phyloP scores from a whole-genome alignment of 2,329 filamentous ascomycete genomes.

The Aspergillus aculeatus region DNA sequence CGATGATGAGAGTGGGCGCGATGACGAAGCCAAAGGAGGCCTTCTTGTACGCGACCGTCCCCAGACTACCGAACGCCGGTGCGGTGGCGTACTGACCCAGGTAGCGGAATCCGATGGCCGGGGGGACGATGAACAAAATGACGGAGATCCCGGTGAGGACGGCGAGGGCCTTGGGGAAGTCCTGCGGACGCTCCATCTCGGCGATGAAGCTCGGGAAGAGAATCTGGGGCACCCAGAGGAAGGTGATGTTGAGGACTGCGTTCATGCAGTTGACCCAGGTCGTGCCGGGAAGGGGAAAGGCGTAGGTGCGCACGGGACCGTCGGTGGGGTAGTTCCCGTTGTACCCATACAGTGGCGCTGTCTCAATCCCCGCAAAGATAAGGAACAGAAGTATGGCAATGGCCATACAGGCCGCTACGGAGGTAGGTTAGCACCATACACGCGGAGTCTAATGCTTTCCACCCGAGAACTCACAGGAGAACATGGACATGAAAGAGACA shows the following conservation, averaged over 20 bases:
- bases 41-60: conserved; percentile 48
- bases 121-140: conserved; percentile 52
- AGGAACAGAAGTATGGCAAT: conserved; percentile 52
- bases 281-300: conserved; percentile 48
- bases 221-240: conserved; percentile 53
- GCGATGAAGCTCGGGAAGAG: conserved; percentile 54
- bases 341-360: conserved; percentile 47
- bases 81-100: conserved; percentile 52
- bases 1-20: conserved; percentile 51
- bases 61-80: conserved; percentile 50
- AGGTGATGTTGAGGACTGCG: conserved; percentile 51
- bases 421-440: background rate
- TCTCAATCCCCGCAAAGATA: conserved; percentile 50
- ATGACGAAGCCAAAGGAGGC: conserved; percentile 53
- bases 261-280: conserved; percentile 51
- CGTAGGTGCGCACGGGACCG: conserved; percentile 48
- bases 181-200: conserved; percentile 51
- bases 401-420: conserved; percentile 46
- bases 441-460: background rate
- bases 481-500: conserved; percentile 53
- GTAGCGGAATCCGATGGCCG: conserved; percentile 50
- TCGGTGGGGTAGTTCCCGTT: conserved; percentile 46
- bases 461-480: conserved; percentile 34
- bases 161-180: conserved; percentile 52
- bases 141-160: conserved; percentile 46